These are phyloP conservation scores for Globisporangium barbulae DNA, from an alignment of 352 stramenopile genomes.

Conservation along the genomic window DNA sequence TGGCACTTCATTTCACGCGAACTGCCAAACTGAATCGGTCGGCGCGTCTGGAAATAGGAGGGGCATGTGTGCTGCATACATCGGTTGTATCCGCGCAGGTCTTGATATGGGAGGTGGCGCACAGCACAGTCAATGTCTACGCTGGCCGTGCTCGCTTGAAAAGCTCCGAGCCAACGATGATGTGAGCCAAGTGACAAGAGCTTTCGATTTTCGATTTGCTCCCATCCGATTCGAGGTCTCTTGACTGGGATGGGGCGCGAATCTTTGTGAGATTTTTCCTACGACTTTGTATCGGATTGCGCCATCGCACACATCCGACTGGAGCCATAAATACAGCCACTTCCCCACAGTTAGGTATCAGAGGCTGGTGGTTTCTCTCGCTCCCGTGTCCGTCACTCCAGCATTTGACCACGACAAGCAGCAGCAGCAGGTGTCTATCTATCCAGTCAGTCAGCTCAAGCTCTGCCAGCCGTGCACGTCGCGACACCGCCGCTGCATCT, in stretches of 20 bases:
- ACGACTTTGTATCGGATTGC: conserved; percentile 5
- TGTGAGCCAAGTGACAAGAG: too few relatives aligned
- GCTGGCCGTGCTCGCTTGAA: too few relatives aligned
- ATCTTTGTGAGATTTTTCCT: neutral
- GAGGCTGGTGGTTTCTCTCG: neutral
- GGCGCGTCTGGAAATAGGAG: too few relatives aligned
- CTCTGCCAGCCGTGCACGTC: neutral
- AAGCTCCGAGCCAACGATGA: too few relatives aligned
- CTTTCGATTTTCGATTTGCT: neutral
- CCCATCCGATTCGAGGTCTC: neutral
- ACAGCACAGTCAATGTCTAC: too few relatives aligned
- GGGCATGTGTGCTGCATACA: too few relatives aligned
- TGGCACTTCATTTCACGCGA: too few relatives aligned
- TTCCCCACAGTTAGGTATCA: neutral
- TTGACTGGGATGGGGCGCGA: neutral
- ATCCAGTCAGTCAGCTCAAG: neutral
- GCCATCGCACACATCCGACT: neutral
- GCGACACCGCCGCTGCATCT: conserved; percentile 5
- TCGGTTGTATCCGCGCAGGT: too few relatives aligned
- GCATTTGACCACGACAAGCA: neutral
- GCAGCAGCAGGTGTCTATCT: neutral
- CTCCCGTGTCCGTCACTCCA: neutral
- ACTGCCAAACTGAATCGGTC: too few relatives aligned
- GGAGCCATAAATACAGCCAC: conserved; percentile 6
- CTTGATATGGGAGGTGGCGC: too few relatives aligned